Percentiles rank a stretch among this genome's conserved stretches.
Evolutionary conservation across 2,329 filamentous ascomycete genomes (phyloP).

Genomic region (Phyllosticta citrichinensis): DNA sequence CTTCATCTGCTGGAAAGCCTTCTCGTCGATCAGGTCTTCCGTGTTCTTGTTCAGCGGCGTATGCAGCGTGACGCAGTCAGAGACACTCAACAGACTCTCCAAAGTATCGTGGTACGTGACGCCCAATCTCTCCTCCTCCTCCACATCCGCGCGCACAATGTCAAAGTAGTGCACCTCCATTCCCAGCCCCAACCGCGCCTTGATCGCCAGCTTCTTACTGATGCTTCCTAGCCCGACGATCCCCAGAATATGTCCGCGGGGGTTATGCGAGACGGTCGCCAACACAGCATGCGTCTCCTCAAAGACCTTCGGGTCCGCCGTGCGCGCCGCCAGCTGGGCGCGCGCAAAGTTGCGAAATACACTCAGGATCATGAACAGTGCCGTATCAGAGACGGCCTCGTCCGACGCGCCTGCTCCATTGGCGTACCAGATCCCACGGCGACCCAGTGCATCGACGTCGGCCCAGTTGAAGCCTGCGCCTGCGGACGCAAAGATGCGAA

Average conservation of each 20-base stretch:
- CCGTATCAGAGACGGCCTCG: constrained; percentile 36
- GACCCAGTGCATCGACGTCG: constrained; percentile 11
- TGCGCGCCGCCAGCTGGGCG: constrained; percentile 11
- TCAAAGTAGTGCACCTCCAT: constrained; percentile 15
- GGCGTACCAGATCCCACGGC: constrained; percentile 23
- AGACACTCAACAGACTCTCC: constrained; percentile 19
- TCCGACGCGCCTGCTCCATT: constrained; percentile 35
- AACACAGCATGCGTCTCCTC: constrained; percentile 9
- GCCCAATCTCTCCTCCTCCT: constrained; percentile 21
- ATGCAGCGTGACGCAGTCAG: constrained; percentile 28
- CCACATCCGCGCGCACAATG: constrained; percentile 10
- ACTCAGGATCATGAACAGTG: constrained; percentile 33
- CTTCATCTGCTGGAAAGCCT: constrained; percentile 15
- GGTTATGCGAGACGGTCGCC: constrained; percentile 9
- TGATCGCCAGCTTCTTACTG: constrained; percentile 28
- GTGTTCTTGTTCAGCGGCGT: constrained; percentile 20
- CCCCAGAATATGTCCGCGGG: constrained; percentile 12
- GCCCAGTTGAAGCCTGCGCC: constrained; percentile 15
- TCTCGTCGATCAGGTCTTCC: constrained; percentile 31
- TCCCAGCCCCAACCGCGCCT: constrained; percentile 10
- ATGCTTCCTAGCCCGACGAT: constrained; percentile 13
- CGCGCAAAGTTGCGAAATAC: constrained; percentile 13
- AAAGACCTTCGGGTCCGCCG: constrained; percentile 10
- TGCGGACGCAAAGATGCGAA: constrained; percentile 12
- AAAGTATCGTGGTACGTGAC: constrained; percentile 20